Evolutionary conservation across 2,329 filamentous ascomycete genomes (phyloP).

Genomic region (Alternaria novae-zelandiae): DNA sequence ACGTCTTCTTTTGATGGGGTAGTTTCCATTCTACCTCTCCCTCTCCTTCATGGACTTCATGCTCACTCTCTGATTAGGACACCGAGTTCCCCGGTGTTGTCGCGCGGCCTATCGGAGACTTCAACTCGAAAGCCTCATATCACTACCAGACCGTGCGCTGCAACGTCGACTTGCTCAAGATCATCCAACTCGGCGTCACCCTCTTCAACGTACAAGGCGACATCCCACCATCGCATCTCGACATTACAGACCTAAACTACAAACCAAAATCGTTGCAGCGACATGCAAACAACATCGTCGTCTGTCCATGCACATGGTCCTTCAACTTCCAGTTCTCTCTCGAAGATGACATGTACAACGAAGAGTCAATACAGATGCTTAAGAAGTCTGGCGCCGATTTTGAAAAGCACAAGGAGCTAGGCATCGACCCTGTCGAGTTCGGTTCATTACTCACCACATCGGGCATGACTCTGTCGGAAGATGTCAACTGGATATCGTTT

Average conservation of each 20-base stretch:
- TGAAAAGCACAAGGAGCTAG: constrained; percentile 78
- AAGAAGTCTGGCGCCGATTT: constrained; percentile 95
- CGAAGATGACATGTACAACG: constrained; percentile 96
- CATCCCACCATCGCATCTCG: constrained; percentile 74
- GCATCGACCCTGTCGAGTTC: constrained; percentile 89
- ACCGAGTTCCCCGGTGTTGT: constrained; percentile 99
- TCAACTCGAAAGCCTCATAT: constrained; percentile 94
- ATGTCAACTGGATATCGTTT: constrained; percentile 96
- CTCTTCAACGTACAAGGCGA: constrained; percentile 92
- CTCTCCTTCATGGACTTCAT: neutral
- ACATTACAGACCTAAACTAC: constrained; percentile 52
- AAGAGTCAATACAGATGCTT: constrained; percentile 90
- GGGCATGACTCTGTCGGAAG: constrained; percentile 83
- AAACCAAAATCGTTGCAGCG: constrained; percentile 54
- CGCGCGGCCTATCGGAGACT: constrained; percentile 90
- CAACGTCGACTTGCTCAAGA: constrained; percentile 96
- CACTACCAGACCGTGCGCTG: constrained; percentile 97
- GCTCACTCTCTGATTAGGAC: constrained; percentile 65
- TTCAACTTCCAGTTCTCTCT: constrained; percentile 99
- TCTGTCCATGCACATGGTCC: constrained; percentile 91
- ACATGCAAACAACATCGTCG: constrained; percentile 61
- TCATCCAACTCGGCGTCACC: constrained; percentile 95
- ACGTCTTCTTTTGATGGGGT: constrained; percentile 8
- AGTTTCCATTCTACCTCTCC: constrained; percentile 11
- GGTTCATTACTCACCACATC: constrained; percentile 90